Percentiles rank a stretch among this genome's conserved stretches.
These are phyloP conservation scores for Kuraishia floccosa DNA, from an alignment of 805 yeast species.

Conservation along the genomic window DNA sequence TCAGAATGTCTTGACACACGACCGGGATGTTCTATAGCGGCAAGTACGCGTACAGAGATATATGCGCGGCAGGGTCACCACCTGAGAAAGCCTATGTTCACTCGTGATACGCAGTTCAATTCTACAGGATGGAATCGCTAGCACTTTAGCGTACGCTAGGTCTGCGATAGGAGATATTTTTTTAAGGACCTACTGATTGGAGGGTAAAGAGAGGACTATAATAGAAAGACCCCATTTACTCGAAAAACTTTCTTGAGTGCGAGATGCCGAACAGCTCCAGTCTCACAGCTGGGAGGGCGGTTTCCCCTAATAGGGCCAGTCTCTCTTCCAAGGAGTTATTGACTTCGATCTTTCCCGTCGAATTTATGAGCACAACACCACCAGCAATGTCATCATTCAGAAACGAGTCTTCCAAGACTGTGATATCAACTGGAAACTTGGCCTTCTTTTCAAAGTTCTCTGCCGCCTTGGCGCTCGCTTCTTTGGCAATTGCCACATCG, in stretches of 20 bases:
- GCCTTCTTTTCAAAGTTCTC: conserved; percentile 54
- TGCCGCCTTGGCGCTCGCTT: conserved; percentile 50
- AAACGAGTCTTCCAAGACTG: conserved; percentile 42
- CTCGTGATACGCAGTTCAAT: too few relatives aligned
- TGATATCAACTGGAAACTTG: conserved; percentile 41
- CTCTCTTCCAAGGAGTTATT: conserved; percentile 94
- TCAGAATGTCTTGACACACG: too few relatives aligned
- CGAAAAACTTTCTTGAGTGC: conserved; percentile 80
- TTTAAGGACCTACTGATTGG: too few relatives aligned
- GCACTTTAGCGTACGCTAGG: too few relatives aligned
- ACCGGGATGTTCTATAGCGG: too few relatives aligned
- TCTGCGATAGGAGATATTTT: too few relatives aligned
- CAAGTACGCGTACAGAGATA: too few relatives aligned
- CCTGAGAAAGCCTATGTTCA: too few relatives aligned
- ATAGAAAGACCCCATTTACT: conserved; percentile 34
- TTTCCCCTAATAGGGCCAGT: conserved; percentile 68
- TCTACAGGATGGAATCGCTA: too few relatives aligned
- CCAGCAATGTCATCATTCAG: conserved; percentile 67
- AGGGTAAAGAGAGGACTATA: conserved; percentile 1
- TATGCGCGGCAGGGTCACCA: too few relatives aligned
- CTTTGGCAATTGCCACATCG: conserved; percentile 51
- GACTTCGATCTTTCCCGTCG: conserved; percentile 75
- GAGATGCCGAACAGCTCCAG: conserved; percentile 84
- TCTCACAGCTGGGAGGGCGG: conserved; percentile 87
- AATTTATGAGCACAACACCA: conserved; percentile 68